Evolutionary conservation across 2,329 filamentous ascomycete species (phyloP).

Genomic region (Neoscytalidium dimidiatum): DNA sequence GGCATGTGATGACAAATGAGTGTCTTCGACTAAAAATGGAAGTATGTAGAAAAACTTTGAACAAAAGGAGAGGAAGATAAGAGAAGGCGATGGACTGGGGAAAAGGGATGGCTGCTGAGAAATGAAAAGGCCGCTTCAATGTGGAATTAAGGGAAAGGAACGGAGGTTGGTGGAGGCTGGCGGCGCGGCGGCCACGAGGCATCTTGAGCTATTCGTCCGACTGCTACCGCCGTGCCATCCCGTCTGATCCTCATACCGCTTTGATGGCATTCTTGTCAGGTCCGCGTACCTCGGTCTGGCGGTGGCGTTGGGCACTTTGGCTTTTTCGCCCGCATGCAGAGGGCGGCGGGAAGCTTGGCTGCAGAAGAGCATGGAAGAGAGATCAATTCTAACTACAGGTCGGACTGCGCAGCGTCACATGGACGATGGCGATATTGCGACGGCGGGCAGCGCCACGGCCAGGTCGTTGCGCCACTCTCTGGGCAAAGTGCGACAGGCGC

Average conservation of each 20-base stretch:
- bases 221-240: conserved; percentile 7
- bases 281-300: not conserved
- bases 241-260: not conserved
- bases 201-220: not conserved
- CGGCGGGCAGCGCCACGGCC: not conserved
- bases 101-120: not conserved
- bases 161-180: not conserved
- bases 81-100: not conserved
- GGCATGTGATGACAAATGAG: conserved; percentile 1
- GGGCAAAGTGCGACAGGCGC: not conserved
- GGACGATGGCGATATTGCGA: not conserved
- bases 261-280: not conserved
- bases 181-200: not conserved
- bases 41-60: not conserved
- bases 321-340: not conserved
- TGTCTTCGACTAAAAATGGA: not conserved
- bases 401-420: not conserved
- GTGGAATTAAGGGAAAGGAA: not conserved
- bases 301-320: not conserved
- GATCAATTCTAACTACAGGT: not conserved
- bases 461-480: not conserved
- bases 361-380: not conserved
- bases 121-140: not conserved
- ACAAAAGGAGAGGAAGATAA: not conserved
- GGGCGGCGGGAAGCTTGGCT: not conserved